A percentile compares a stretch with the other conserved stretches of the same genome.
These are phyloP conservation scores for Berberis thunbergii DNA, from an alignment of 164 flowering plant species.

Conservation along the genomic window DNA sequence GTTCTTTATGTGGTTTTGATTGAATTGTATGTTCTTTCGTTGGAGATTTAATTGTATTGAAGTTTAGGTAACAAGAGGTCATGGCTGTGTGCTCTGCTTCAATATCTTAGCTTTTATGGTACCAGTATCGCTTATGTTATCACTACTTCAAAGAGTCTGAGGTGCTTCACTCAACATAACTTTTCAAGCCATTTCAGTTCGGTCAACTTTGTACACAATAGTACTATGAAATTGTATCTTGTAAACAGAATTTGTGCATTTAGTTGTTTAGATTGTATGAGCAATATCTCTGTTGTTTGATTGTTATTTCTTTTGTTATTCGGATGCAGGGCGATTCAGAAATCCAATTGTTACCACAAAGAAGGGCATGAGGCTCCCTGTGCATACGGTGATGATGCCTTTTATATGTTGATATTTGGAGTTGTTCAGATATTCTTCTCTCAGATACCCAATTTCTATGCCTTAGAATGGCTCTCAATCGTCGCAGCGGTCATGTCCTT, in stretches of 20 bases:
- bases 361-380: conserved; percentile 60
- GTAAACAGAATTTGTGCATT: background rate
- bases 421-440: no score
- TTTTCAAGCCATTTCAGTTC: background rate
- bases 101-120: conserved; percentile 32
- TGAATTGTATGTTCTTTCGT: background rate
- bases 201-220: background rate
- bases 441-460: no score
- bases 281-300: background rate
- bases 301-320: background rate
- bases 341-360: conserved; percentile 61
- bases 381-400: conserved; percentile 18
- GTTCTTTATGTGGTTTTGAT: no score
- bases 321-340: conserved; percentile 56
- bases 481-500: conserved; percentile 43
- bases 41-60: background rate
- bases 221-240: background rate
- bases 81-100: conserved; percentile 43
- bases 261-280: background rate
- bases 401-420: conserved; percentile 62
- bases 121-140: conserved; percentile 27
- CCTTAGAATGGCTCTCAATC: no score
- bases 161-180: conserved; percentile 15
- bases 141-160: conserved; percentile 30
- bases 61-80: conserved; percentile 29